Evolutionary conservation across 306 rosid species (phyloP).

Genomic region (Phaseolus lunatus): DNA sequence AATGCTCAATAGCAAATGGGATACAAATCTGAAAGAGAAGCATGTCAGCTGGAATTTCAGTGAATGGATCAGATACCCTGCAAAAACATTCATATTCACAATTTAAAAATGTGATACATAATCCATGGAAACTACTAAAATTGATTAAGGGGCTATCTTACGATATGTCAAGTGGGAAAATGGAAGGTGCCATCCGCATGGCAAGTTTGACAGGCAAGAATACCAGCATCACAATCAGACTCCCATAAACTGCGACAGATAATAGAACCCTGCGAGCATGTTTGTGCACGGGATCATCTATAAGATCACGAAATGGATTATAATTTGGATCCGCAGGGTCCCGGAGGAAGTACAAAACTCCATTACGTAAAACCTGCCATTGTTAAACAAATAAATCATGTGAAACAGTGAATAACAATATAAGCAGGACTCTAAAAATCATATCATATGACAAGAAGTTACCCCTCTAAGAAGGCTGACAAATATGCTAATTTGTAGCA

Average conservation of each 20-base stretch:
- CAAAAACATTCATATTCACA: slow-evolving; percentile 40
- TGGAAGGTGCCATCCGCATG: slow-evolving; percentile 90
- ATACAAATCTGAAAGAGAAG: slow-evolving; percentile 98
- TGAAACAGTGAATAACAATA: slow-evolving; percentile 24
- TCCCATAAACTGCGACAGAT: slow-evolving; percentile 97
- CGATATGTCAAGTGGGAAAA: slow-evolving; percentile 97
- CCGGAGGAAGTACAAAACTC: slow-evolving; percentile 94
- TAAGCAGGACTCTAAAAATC: slow-evolving; percentile 23
- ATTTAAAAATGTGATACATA: slow-evolving; percentile 34
- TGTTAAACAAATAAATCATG: slow-evolving; percentile 16
- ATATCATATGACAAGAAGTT: slow-evolving; percentile 40
- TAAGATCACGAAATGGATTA: slow-evolving; percentile 97
- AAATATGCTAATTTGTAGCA: slow-evolving; percentile 97
- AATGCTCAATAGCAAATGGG: slow-evolving; percentile 98
- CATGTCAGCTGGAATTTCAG: slow-evolving; percentile 99
- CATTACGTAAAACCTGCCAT: slow-evolving; percentile 91
- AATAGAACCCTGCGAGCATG: slow-evolving; percentile 98
- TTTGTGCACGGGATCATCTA: slow-evolving; percentile 98
- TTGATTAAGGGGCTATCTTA: slow-evolving; percentile 53
- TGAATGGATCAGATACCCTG: slow-evolving; percentile 99
- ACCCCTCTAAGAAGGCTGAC: slow-evolving; percentile 99
- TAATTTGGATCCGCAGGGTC: slow-evolving; percentile 99
- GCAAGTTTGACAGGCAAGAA: slow-evolving; percentile 96
- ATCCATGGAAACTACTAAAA: slow-evolving; percentile 30
- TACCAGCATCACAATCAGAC: slow-evolving; percentile 98